Base-by-base conservation (phyloP, 495 filamentous ascomycete species). In the Bacidia gigantensis region DNA sequence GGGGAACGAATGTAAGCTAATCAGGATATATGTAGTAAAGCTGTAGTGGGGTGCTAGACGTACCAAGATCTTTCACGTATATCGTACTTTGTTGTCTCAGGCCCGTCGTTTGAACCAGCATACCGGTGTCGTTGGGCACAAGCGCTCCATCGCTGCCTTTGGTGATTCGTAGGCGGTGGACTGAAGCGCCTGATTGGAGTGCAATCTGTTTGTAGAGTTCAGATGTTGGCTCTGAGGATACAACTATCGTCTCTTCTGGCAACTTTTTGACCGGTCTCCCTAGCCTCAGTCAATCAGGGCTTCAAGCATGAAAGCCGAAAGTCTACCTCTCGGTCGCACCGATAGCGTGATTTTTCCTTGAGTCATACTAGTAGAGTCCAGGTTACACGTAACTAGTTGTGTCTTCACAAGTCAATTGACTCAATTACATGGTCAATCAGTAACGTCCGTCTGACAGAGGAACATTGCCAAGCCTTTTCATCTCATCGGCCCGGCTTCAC, bases 61-160 rank as follows among this genome's bases (percentile, higher is more conserved):
- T n/a, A n/a, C n/a, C n/a, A 3, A 98, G 76, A 62, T 98, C 92
- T 68, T 98, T 97, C 54, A 96, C 85, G 58, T 89, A 78, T 24
- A 98, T 74, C 51, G 83, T 78, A 54, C 80, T 82, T 22, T 77
- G 74, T 35, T 84, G 75, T 41, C 75, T 67, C 14, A 97, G 72
- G 0, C 82, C 84, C 1, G 73, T 71, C 46, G 79, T 72, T 42
- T 82, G 71, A 26, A 84, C 67, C 9, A 72, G 74, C 17, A 84
- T 62, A 39, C 81, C 77, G 62, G 81, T 79, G 51, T 79, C 78
- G 59, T 81, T 80, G n/a, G 83, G 78, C 44, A 95, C 74, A 49
- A 81, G 58, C 47, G 67, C 75, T 35, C 81, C 78, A 70, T 85
- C 82, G 53, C 77, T 79, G 50, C 73, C 81, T 62, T 84, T 85